These are phyloP conservation scores for Solanum etuberosum DNA, from an alignment of 257 asterid genomes.

Conservation along the genomic window DNA sequence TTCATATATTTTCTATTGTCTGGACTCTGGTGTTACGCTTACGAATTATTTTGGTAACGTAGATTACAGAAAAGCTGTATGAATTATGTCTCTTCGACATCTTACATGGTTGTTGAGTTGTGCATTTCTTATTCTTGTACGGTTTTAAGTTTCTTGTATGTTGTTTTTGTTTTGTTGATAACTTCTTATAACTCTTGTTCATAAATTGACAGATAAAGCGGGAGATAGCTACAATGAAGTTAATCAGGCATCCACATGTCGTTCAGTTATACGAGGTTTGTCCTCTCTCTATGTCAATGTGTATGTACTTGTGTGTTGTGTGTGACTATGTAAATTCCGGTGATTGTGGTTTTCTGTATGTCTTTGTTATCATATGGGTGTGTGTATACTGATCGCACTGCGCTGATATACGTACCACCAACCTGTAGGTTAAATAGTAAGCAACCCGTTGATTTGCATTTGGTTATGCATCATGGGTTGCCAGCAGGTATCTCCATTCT, in stretches of 20 bases:
- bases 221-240: slow-evolving; percentile 87
- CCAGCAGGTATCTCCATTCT: neutral
- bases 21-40: neutral
- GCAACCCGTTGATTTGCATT: neutral
- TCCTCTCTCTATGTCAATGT: neutral
- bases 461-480: neutral
- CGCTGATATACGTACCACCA: neutral
- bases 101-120: neutral
- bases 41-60: neutral
- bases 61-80: neutral
- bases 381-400: neutral
- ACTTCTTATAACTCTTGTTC: neutral
- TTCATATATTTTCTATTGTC: neutral
- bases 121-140: neutral
- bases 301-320: neutral
- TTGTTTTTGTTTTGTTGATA: neutral
- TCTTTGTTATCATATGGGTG: neutral
- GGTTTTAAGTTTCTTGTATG: neutral
- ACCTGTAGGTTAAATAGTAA: neutral
- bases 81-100: neutral
- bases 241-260: slow-evolving; percentile 79
- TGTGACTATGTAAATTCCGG: neutral
- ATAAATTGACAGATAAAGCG: slow-evolving; percentile 59
- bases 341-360: neutral
- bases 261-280: slow-evolving; percentile 66